A percentile compares a stretch with the other conserved stretches of the same genome.
Conservation (phyloP, 2,329 filamentous ascomycete genomes). For the Fusarium denticulatum region DNA sequence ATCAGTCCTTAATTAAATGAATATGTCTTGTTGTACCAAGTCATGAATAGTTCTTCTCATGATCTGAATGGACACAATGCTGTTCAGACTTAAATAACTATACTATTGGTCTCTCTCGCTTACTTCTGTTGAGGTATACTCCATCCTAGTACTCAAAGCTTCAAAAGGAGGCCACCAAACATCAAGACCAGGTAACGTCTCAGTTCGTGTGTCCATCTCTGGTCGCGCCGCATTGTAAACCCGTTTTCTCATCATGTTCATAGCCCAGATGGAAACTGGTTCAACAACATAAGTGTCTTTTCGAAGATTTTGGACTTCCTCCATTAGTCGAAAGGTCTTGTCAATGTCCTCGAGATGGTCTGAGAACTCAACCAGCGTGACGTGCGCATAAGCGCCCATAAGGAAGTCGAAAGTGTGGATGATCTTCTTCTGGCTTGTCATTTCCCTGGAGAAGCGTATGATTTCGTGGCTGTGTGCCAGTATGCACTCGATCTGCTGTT, state of each 20-base stretch:
- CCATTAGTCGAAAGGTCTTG: background rate
- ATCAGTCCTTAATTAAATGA: accelerated
- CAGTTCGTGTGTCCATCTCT: accelerated
- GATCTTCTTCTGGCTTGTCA: background rate
- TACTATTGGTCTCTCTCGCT: background rate
- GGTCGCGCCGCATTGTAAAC: background rate
- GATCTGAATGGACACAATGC: too few species aligned
- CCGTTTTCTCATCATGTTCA: background rate
- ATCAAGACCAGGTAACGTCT: background rate
- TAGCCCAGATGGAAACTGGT: background rate
- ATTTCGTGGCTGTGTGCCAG: background rate
- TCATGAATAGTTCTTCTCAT: too few species aligned
- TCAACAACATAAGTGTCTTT: background rate
- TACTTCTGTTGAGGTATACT: background rate
- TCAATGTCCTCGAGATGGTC: background rate
- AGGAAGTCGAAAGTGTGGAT: background rate
- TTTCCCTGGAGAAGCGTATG: background rate
- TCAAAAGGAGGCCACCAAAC: background rate
- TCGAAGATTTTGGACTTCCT: background rate
- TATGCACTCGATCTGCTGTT: background rate
- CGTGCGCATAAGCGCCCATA: background rate
- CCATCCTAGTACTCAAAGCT: background rate
- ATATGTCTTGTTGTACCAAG: accelerated
- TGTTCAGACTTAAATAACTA: accelerated
- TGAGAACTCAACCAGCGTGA: background rate